phyloP scores from a whole-genome alignment of 257 asterid genomes.

The Nicotiana knightiana region DNA sequence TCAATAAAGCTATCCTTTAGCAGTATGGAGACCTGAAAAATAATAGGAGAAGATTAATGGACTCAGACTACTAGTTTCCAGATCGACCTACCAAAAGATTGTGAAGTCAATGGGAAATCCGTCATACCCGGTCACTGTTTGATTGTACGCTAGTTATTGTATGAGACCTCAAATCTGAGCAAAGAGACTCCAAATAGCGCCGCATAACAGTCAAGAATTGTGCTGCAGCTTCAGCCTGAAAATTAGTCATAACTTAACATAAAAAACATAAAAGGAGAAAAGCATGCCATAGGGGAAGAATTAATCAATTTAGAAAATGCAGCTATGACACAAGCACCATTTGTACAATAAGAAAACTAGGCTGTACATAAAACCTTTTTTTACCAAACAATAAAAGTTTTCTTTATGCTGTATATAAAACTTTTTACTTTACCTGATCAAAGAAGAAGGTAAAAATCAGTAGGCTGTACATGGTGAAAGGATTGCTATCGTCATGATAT shows the following conservation, averaged over 20 bases:
- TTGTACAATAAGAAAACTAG: not conserved
- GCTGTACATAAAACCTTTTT: not conserved
- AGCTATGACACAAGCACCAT: not conserved
- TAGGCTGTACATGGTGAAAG: not conserved
- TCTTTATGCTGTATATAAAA: not conserved
- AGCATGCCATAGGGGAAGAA: not conserved
- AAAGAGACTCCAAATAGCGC: slow-evolving; percentile 67
- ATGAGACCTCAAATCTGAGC: slow-evolving; percentile 74
- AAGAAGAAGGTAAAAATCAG: not conserved
- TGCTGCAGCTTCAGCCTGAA: slow-evolving; percentile 75
- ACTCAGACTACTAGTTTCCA: not conserved
- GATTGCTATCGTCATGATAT: not conserved
- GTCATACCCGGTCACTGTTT: slow-evolving; percentile 61
- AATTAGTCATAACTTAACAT: not conserved
- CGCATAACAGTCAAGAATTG: slow-evolving; percentile 52
- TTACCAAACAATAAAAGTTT: not conserved
- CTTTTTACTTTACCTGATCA: not conserved
- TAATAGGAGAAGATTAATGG: slow-evolving; percentile 1
- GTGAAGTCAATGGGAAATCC: not conserved
- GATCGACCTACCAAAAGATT: not conserved
- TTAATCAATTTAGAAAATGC: not conserved
- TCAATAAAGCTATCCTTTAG: slow-evolving; percentile 77
- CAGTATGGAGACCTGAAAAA: slow-evolving; percentile 74
- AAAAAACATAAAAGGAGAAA: not conserved
- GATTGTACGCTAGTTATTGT: slow-evolving; percentile 77